These are phyloP conservation scores for Lupinus albus DNA, from an alignment of 306 rosid genomes.

Conservation along the genomic window DNA sequence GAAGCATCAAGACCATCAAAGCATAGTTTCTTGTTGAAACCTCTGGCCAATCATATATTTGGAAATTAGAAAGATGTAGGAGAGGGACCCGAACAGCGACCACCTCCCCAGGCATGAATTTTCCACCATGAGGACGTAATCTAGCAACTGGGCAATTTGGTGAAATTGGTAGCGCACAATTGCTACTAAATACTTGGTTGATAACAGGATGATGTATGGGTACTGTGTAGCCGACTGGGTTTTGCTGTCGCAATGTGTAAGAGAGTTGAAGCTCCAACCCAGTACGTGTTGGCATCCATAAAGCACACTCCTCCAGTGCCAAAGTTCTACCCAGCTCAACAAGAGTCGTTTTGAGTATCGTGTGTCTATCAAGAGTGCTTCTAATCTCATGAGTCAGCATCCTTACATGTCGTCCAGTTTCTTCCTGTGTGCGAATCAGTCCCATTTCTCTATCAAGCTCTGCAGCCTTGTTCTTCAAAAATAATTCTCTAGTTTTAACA, in stretches of 20 bases:
- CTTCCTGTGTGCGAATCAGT: constrained; percentile 79
- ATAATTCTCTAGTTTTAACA: constrained; percentile 71
- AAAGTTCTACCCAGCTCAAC: constrained; percentile 82
- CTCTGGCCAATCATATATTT: constrained; percentile 96
- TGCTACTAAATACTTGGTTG: constrained; percentile 77
- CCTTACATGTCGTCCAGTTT: constrained; percentile 83
- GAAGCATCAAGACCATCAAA: constrained; percentile 96
- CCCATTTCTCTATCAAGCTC: constrained; percentile 88
- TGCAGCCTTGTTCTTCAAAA: constrained; percentile 81
- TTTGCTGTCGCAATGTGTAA: constrained; percentile 89
- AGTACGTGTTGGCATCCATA: constrained; percentile 97
- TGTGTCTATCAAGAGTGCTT: constrained; percentile 79
- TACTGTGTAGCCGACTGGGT: constrained; percentile 87
- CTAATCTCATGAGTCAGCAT: constrained; percentile 83
- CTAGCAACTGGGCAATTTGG: constrained; percentile 89
- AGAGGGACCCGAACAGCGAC: constrained; percentile 98
- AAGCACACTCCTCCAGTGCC: constrained; percentile 92
- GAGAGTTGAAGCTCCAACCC: constrained; percentile 97
- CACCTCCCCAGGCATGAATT: constrained; percentile 75
- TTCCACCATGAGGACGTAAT: constrained; percentile 70
- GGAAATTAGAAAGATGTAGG: constrained; percentile 92
- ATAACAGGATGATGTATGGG: constrained; percentile 95
- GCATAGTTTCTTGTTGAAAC: constrained; percentile 91
- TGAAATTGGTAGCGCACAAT: constrained; percentile 67
- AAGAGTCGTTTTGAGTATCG: constrained; percentile 74